phyloP scores from a whole-genome alignment of 768 basidiomycete genomes.

The Calocera viscosa region DNA sequence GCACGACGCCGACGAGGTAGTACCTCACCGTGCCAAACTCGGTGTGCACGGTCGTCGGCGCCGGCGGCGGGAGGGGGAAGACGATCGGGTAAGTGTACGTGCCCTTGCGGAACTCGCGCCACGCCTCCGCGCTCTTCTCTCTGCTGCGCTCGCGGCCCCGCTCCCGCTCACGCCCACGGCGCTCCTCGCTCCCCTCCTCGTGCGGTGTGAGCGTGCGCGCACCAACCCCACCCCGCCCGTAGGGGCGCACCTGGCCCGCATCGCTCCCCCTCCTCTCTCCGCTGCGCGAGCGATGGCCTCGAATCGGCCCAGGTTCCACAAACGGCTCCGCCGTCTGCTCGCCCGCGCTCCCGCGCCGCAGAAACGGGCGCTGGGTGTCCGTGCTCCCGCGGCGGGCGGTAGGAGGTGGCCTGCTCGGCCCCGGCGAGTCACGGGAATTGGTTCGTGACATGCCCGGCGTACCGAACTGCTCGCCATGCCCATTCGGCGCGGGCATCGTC shows the following conservation, averaged over 20 bases:
- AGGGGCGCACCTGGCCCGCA: constrained; percentile 9
- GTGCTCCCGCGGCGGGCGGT: not conserved
- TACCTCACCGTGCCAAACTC: constrained; percentile 69
- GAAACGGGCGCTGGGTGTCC: not conserved
- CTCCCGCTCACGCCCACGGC: not conserved
- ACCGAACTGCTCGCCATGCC: not conserved
- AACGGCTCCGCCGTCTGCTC: not conserved
- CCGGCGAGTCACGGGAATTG: not conserved
- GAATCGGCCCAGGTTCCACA: not conserved
- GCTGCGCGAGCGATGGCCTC: not conserved
- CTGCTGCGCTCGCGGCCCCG: constrained; percentile 20
- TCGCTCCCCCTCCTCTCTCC: constrained; percentile 16
- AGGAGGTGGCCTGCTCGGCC: not conserved
- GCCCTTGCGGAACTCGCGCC: constrained; percentile 84
- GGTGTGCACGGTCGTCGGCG: constrained; percentile 65
- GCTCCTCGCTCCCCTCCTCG: not conserved
- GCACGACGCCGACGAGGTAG: constrained; percentile 66
- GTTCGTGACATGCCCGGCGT: not conserved
- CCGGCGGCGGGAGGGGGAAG: constrained; percentile 66
- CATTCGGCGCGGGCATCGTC: not conserved
- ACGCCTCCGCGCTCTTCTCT: constrained; percentile 32
- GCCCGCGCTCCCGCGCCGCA: not conserved
- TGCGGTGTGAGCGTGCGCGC: not conserved
- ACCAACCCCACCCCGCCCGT: not conserved
- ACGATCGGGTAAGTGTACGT: constrained; percentile 91